phyloP scores from a whole-genome alignment of 2,329 filamentous ascomycete genomes.

The Monilinia fructicola region DNA sequence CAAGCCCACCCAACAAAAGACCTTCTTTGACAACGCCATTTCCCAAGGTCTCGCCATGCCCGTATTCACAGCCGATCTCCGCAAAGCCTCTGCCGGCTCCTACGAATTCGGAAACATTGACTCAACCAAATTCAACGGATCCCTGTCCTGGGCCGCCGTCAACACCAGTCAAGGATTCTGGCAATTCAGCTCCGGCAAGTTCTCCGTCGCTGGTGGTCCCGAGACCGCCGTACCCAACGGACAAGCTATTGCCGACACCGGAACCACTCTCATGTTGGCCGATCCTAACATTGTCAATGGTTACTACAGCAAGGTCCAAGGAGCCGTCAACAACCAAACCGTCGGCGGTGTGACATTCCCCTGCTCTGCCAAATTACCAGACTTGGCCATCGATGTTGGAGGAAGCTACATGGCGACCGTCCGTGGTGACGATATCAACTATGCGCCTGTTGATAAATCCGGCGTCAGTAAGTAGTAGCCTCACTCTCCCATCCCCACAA shows the following conservation, averaged over 20 bases:
- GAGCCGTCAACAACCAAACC: constrained; percentile 41
- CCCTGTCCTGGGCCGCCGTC: constrained; percentile 52
- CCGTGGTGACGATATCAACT: constrained; percentile 50
- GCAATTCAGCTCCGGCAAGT: constrained; percentile 53
- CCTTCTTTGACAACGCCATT: constrained; percentile 41
- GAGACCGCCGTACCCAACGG: constrained; percentile 58
- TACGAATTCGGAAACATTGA: constrained; percentile 61
- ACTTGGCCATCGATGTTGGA: constrained; percentile 43
- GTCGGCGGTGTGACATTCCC: constrained; percentile 44
- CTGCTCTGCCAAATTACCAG: constrained; percentile 41
- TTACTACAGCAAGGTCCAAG: constrained; percentile 44
- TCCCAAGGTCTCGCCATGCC: constrained; percentile 47
- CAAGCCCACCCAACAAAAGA: constrained; percentile 40
- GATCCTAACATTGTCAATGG: constrained; percentile 42
- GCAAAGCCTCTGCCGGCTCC: constrained; percentile 47
- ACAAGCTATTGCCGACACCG: constrained; percentile 47
- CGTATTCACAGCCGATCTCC: constrained; percentile 58
- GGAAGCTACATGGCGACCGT: constrained; percentile 49
- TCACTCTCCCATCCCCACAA: neutral
- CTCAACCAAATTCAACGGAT: constrained; percentile 52
- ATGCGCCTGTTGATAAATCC: constrained; percentile 47
- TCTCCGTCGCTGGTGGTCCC: constrained; percentile 52
- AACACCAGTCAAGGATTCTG: constrained; percentile 54
- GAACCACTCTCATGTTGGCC: constrained; percentile 46
- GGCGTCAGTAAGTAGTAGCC: constrained; percentile 49